A percentile compares a stretch with the other conserved stretches of the same genome.
phyloP scores from a whole-genome alignment of 169 alveolate species.

The Besnoitia besnoiti region DNA sequence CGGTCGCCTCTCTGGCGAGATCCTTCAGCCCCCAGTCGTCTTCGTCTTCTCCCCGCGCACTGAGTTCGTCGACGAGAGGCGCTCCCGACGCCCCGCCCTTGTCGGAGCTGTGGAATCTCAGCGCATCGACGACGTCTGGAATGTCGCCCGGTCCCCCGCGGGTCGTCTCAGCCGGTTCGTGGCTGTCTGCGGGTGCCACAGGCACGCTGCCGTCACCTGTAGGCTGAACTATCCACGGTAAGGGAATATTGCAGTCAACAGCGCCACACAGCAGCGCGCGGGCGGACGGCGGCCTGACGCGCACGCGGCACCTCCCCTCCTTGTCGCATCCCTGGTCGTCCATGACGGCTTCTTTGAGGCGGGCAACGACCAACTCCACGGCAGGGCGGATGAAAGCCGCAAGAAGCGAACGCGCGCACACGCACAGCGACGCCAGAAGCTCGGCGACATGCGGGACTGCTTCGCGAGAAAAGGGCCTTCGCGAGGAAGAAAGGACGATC shows the following conservation, averaged over 20 bases:
- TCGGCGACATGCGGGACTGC: slow-evolving; percentile 25
- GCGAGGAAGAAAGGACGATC: not conserved
- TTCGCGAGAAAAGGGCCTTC: not conserved
- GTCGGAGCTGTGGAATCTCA: not conserved
- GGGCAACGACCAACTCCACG: not conserved
- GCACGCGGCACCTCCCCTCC: not conserved
- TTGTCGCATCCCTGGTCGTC: not conserved
- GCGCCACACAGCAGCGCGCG: not conserved
- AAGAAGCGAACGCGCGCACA: slow-evolving; percentile 3
- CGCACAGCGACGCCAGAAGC: slow-evolving; percentile 20
- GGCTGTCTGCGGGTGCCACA: not conserved
- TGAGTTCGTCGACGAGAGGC: not conserved
- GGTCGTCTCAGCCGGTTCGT: not conserved
- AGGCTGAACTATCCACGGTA: not conserved
- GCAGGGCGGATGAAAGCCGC: slow-evolving; percentile 36
- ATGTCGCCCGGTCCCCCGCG: not conserved
- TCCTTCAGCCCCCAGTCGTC: not conserved
- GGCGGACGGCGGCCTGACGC: not conserved
- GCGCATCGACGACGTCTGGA: not conserved
- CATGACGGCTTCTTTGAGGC: not conserved
- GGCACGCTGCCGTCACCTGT: not conserved
- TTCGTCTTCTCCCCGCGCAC: not conserved
- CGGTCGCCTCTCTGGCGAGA: not conserved
- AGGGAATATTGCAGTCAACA: not conserved
- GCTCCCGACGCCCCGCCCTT: not conserved